Evolutionary conservation across 192 early-diverging fungal genomes (phyloP), one percentile per base, ranked within the genome.

Genomic region (Dissophora ornata): DNA sequence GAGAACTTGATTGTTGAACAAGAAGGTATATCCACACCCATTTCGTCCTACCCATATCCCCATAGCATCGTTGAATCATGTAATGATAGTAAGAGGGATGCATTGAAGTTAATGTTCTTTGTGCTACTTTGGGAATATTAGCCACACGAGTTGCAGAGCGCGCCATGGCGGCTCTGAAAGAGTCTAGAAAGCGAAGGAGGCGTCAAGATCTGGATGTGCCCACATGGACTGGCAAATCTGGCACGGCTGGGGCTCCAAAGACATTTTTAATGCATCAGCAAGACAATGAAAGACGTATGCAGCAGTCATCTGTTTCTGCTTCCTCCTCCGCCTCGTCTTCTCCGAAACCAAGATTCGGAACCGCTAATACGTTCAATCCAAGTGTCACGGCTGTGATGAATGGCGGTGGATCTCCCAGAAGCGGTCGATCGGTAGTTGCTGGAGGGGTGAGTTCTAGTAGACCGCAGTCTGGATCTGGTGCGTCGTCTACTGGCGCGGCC

Each of bases 151-250:
- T 98, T 32, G 96, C 96, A 4, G 80, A 90, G 36, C 86, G 89
- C 32, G 97, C 96, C 2, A 85, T 91, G 19, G 83, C 73, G 4
- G 94, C 92, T 1, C 73, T 99, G 51, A 90, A 87, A 41, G 84
- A 87, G 30, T 93, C 91, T 1, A 85, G 95, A 45, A 85, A 89
- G 67, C 68, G 81, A 11, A 80, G 91, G 15, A 81, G 89, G 30
- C 80, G 85, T 34, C 54, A 81, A 16, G 88, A 90, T 47, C 85
- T 95, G 36, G 85, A 84, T 12, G 84, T 90, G 16, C 94, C 95
- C 0, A 98, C 97, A 3, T 98, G 94, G 92, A 98, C 97, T 3
- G 97, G 97, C 11, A 81, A 82, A 9, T 93, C 85, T 6, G 95
- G 95, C 3, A 47, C 62, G 25, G 88, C 85, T 19, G 87, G 89